phyloP scores from a whole-genome alignment of 495 filamentous ascomycete species.

The Rhizodiscina lignyota region DNA sequence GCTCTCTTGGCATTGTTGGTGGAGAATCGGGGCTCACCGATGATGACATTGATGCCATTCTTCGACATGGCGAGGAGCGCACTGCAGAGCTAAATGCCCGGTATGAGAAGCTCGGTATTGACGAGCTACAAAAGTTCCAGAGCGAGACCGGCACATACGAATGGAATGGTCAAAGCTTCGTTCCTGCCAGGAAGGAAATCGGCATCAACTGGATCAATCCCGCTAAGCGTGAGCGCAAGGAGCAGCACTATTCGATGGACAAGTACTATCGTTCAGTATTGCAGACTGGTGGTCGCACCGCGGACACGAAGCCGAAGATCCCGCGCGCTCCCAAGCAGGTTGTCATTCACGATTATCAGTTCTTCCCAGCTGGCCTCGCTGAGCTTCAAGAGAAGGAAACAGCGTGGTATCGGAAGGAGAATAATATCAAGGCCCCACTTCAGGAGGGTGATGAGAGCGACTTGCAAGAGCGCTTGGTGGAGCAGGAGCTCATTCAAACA shows the following conservation, averaged over 20 bases:
- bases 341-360: constrained; percentile 88
- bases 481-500: constrained; percentile 73
- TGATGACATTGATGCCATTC: constrained; percentile 77
- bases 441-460: constrained; percentile 72
- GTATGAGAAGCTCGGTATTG: constrained; percentile 95
- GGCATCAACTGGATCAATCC: constrained; percentile 97
- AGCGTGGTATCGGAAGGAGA: constrained; percentile 88
- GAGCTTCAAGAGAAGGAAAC: constrained; percentile 94
- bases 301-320: constrained; percentile 86
- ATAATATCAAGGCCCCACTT: constrained; percentile 78
- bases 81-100: constrained; percentile 80
- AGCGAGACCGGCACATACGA: constrained; percentile 95
- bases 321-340: constrained; percentile 90
- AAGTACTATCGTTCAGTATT: constrained; percentile 95
- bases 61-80: constrained; percentile 72
- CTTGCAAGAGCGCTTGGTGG: constrained; percentile 67
- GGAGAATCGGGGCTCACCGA: constrained; percentile 46
- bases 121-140: constrained; percentile 94
- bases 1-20: constrained; percentile 35
- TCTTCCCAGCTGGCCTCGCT: constrained; percentile 67
- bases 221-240: constrained; percentile 94
- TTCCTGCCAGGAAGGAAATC: constrained; percentile 79
- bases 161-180: constrained; percentile 96
- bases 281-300: constrained; percentile 65
- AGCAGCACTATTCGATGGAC: constrained; percentile 94